Conservation (phyloP, 2,329 filamentous ascomycete genomes). For the Beauveria asiatica region DNA sequence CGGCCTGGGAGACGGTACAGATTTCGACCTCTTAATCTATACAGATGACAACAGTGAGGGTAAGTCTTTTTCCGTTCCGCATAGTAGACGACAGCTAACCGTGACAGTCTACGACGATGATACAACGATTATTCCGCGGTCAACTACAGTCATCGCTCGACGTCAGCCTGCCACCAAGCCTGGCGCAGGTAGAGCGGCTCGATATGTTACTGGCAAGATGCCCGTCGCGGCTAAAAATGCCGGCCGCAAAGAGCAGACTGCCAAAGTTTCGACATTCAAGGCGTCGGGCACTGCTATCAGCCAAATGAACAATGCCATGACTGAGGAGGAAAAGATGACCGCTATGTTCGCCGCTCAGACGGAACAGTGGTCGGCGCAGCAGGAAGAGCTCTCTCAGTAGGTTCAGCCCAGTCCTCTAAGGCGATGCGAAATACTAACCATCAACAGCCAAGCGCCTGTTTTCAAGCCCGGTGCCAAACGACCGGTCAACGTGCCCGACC, state of each 20-base stretch:
- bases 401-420: constrained; percentile 19
- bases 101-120: constrained; percentile 87
- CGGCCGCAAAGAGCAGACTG: constrained; percentile 54
- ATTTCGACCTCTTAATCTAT: constrained; percentile 93
- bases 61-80: constrained; percentile 36
- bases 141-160: constrained; percentile 85
- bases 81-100: constrained; percentile 20
- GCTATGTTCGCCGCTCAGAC: constrained; percentile 87
- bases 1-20: constrained; percentile 86
- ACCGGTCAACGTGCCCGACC: constrained; percentile 72
- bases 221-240: constrained; percentile 79
- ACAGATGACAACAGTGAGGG: constrained; percentile 87
- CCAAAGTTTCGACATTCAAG: constrained; percentile 50
- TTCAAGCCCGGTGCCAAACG: constrained; percentile 56
- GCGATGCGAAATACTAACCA: constrained; percentile 24
- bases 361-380: constrained; percentile 86
- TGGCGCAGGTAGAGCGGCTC: constrained; percentile 81
- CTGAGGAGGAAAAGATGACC: constrained; percentile 87
- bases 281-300: constrained; percentile 48
- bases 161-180: constrained; percentile 75
- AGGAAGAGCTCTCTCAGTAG: constrained; percentile 83
- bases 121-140: constrained; percentile 91
- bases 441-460: constrained; percentile 50
- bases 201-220: constrained; percentile 95
- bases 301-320: constrained; percentile 70